These are phyloP conservation scores for Powellomyces hirtus DNA, from an alignment of 192 early-diverging fungal genomes.

Conservation along the genomic window DNA sequence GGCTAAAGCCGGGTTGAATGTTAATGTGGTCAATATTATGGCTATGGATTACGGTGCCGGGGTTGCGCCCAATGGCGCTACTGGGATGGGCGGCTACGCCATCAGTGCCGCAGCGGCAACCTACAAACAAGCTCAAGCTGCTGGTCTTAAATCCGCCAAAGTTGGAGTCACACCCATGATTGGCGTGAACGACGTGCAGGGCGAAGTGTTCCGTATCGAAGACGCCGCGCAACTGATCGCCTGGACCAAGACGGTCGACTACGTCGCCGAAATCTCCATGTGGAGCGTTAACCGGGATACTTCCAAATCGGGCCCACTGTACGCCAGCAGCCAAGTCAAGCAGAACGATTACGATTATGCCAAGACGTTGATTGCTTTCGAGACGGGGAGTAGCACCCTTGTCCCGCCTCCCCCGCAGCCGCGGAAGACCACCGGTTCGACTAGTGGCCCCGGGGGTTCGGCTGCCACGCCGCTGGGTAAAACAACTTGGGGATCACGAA, in stretches of 20 bases:
- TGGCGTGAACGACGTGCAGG: constrained; percentile 43
- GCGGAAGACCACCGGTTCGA: background rate
- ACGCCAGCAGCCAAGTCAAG: constrained; percentile 23
- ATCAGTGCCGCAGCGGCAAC: constrained; percentile 29
- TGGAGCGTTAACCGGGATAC: constrained; percentile 38
- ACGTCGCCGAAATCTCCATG: background rate
- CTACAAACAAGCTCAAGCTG: constrained; percentile 23
- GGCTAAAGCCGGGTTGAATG: constrained; percentile 13
- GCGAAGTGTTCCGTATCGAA: constrained; percentile 39
- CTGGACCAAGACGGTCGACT: constrained; percentile 16
- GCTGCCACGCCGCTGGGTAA: background rate
- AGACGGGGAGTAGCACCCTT: background rate
- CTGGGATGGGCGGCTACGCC: constrained; percentile 38
- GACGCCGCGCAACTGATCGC: constrained; percentile 33
- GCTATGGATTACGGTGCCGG: constrained; percentile 40
- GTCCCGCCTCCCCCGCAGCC: too few species aligned
- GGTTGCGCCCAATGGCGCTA: constrained; percentile 41
- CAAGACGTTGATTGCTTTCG: constrained; percentile 17
- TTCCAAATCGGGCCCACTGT: constrained; percentile 14
- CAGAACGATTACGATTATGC: constrained; percentile 31
- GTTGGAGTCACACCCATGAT: constrained; percentile 51
- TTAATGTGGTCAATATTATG: constrained; percentile 50
- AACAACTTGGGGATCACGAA: background rate
- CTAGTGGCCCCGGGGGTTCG: background rate
- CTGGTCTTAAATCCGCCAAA: constrained; percentile 15